Evolutionary conservation across 176 grass and related monocot genomes (phyloP), one percentile per base, ranked within the genome.

Genomic region (Lolium perenne): DNA sequence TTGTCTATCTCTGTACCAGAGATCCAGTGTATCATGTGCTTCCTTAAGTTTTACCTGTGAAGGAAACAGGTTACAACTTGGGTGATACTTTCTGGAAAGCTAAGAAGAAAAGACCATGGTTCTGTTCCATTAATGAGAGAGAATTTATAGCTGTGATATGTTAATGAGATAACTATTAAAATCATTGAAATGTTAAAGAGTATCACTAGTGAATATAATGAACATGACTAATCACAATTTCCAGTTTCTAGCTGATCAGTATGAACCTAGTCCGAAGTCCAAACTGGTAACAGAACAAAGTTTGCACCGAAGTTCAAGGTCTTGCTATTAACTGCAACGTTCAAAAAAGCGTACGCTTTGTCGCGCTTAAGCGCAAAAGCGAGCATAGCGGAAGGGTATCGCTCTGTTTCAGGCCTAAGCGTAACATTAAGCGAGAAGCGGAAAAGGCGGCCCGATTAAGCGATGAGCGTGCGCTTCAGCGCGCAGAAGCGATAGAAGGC

Each of bases 1-100:
- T 75, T 89, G 69, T 88, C 97, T 94, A 76, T 91, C 90, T 10
- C 86, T 91, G 59, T 99, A 94, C 97, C 97, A 99, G 74, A 91
- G 89, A 64, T 90, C 53, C 63, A 99, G 74, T 46, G 89, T 99
- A 50, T 99, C 88, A 17, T 67, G 91, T 69, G 97, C 94, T 93
- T 99, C 97, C 77, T 60, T 79, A 10, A 88, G 43, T 89, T 92
- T 93, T 79, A 99, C 97, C 97, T 94, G 60, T 25, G 5, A 84
- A 89, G 41, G 72, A 53, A 92, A 82, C 48, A 79, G 45, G 62
- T 87, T 11, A 63, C 6, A 63, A 21, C 17, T 51, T 76, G 17
- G 15, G 7, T 23, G 32, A 22, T 64, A 76, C 20, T 66, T 59
- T 77, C 15, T 13, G 57, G 58, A 63, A 84, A 64, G 25, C 23